Conservation (phyloP, 441 rosid genomes). For the Gossypium schwendimanii region DNA sequence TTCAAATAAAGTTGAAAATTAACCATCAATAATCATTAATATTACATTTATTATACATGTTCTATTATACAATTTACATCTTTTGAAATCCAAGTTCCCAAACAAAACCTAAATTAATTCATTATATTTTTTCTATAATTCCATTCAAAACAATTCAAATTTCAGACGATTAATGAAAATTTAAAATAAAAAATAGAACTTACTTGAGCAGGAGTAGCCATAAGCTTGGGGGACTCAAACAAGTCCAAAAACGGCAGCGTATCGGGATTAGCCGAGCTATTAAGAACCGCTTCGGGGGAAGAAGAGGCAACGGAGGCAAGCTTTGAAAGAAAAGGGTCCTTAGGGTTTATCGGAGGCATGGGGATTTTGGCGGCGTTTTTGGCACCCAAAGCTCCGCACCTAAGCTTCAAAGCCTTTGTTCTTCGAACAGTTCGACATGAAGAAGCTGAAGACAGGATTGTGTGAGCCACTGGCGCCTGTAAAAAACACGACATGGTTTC, state of each 20-base stretch:
- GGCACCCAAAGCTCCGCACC: constrained; percentile 23
- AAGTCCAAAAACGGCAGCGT: constrained; percentile 64
- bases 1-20: not conserved
- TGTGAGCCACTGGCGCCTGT: constrained; percentile 33
- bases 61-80: not conserved
- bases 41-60: not conserved
- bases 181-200: not conserved
- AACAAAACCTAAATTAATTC: not conserved
- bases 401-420: constrained; percentile 21
- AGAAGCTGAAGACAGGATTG: constrained; percentile 25
- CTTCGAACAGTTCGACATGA: constrained; percentile 24
- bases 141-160: not conserved
- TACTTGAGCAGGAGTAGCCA: constrained; percentile 76
- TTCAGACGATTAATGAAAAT: not conserved
- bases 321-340: constrained; percentile 60
- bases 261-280: constrained; percentile 38
- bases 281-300: constrained; percentile 48
- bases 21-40: not conserved
- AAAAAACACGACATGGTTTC: constrained; percentile 44
- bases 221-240: constrained; percentile 65
- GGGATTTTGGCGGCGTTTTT: constrained; percentile 49
- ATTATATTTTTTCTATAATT: not conserved
- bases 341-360: constrained; percentile 64
- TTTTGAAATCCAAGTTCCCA: not conserved
- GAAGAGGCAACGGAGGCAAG: constrained; percentile 53